These are phyloP conservation scores for Haplographium delicatum DNA, from an alignment of 495 filamentous ascomycete species.

Conservation along the genomic window DNA sequence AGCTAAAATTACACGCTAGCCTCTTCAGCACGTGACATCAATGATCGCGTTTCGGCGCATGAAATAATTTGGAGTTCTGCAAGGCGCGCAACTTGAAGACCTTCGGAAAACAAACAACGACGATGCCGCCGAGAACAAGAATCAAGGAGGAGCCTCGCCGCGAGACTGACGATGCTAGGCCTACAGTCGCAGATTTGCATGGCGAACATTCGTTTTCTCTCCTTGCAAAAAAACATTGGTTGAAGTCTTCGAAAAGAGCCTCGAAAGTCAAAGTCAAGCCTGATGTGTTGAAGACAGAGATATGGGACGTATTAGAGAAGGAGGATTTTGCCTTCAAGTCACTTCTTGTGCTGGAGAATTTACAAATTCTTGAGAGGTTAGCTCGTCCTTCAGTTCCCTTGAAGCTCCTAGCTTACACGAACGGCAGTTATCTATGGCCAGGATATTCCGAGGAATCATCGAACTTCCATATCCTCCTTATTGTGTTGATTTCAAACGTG, in stretches of 20 bases:
- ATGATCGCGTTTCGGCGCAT: not conserved
- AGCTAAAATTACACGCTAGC: not conserved
- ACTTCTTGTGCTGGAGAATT: constrained; percentile 78
- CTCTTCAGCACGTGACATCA: no score
- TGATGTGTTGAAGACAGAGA: constrained; percentile 78
- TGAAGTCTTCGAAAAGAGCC: constrained; percentile 54
- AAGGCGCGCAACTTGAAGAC: constrained; percentile 1
- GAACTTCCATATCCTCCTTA: constrained; percentile 83
- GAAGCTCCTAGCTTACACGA: constrained; percentile 21
- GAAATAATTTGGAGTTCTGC: constrained; percentile 7
- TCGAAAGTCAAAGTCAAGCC: constrained; percentile 71
- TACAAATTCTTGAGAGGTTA: constrained; percentile 86
- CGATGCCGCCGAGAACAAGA: constrained; percentile 25
- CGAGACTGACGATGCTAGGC: constrained; percentile 39
- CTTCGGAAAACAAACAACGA: constrained; percentile 6
- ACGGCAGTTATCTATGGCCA: constrained; percentile 81
- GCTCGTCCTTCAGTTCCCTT: constrained; percentile 1
- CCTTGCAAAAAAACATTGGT: constrained; percentile 81
- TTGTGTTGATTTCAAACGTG: constrained; percentile 78
- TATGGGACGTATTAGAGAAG: constrained; percentile 86
- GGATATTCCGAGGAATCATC: constrained; percentile 84
- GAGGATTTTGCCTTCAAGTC: constrained; percentile 71
- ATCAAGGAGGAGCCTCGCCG: constrained; percentile 11
- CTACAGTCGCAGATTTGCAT: constrained; percentile 62
- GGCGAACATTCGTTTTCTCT: constrained; percentile 77